Evolutionary conservation across 192 early-diverging fungal species (phyloP).

Genomic region (Backusella psychrophila): DNA sequence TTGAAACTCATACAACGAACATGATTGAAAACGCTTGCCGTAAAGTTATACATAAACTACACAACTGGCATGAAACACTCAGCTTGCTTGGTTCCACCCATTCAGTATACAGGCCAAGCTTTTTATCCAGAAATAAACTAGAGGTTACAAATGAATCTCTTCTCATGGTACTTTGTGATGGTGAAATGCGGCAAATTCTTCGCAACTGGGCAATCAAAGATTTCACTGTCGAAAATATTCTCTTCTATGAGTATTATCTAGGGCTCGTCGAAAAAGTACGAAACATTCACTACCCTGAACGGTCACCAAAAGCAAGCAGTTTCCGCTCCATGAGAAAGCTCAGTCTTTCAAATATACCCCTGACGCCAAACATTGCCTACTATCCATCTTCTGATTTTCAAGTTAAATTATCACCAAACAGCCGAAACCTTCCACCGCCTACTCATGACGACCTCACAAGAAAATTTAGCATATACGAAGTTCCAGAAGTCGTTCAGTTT

Average conservation of each 20-base stretch:
- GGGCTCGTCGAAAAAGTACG: not conserved
- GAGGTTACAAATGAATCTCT: slow-evolving; percentile 11
- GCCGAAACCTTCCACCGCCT: not conserved
- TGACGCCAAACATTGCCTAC: not conserved
- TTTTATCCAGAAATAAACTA: not conserved
- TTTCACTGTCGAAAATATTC: slow-evolving; percentile 29
- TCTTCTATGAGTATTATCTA: not conserved
- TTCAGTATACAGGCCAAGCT: not conserved
- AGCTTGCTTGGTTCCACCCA: not conserved
- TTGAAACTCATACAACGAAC: not conserved
- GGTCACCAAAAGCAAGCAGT: not conserved
- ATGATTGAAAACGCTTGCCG: not conserved
- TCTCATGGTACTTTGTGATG: not conserved
- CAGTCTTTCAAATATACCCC: not conserved
- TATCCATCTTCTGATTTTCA: not conserved
- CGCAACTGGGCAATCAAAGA: slow-evolving; percentile 17
- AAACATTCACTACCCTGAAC: not conserved
- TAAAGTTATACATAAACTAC: not conserved
- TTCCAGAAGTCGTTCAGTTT: slow-evolving; percentile 7
- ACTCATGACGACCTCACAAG: not conserved
- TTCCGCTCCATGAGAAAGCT: not conserved
- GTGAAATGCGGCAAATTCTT: slow-evolving; percentile 15
- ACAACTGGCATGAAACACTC: not conserved
- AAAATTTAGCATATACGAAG: not conserved
- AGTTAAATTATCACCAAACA: not conserved